phyloP scores from a whole-genome alignment of 306 rosid genomes.

The Rubus idaeus region DNA sequence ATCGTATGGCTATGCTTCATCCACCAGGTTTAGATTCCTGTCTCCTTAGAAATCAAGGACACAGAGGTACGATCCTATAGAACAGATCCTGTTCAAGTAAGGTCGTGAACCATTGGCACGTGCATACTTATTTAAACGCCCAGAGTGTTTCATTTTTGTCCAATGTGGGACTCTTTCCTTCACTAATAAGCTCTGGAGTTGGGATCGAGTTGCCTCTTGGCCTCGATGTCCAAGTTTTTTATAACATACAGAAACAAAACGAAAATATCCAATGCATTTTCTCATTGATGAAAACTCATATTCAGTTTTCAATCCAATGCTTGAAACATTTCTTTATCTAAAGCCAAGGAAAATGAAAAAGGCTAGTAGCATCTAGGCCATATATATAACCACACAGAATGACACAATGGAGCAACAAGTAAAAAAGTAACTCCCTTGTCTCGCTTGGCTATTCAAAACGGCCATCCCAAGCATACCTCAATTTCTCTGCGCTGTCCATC shows the following conservation, averaged over 20 bases:
- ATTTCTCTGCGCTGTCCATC: constrained; percentile 31
- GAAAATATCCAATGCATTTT: neutral
- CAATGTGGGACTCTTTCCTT: neutral
- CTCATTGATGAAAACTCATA: neutral
- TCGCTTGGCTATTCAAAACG: constrained; percentile 12
- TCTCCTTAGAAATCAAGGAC: neutral
- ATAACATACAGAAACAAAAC: neutral
- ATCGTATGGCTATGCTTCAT: neutral
- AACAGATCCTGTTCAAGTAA: constrained; percentile 3
- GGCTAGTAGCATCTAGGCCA: neutral
- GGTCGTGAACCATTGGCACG: neutral
- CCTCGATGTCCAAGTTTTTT: too few relatives aligned
- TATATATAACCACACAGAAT: neutral
- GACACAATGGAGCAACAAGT: neutral
- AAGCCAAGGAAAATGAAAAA: neutral
- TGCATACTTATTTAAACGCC: neutral
- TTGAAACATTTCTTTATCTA: neutral
- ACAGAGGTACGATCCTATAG: neutral
- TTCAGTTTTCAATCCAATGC: neutral
- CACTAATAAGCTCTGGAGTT: neutral
- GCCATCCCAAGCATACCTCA: constrained; percentile 68
- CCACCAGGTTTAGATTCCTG: neutral
- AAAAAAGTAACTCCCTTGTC: neutral
- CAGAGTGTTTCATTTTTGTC: neutral
- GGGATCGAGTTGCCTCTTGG: neutral